A percentile compares a stretch with the other conserved stretches of the same genome.
Evolutionary conservation across 169 alveolate genomes (phyloP).

Genomic region (Plasmodium vivax): DNA sequence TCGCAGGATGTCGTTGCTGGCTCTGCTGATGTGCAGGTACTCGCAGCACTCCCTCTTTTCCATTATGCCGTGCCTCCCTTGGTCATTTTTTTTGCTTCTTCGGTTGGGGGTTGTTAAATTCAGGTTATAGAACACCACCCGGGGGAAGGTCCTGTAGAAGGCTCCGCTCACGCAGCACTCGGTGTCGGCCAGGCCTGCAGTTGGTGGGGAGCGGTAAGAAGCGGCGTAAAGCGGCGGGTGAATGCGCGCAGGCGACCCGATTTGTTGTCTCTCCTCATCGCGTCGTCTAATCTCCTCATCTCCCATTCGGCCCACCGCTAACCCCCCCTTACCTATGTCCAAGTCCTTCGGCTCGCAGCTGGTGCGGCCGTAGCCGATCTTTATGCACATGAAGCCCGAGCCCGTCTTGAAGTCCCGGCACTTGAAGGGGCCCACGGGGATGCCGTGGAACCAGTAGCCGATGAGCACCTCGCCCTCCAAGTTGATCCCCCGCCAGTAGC

Average conservation of each 20-base stretch:
- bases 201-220: neutral
- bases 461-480: constrained; percentile 88
- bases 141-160: constrained; percentile 86
- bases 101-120: constrained; percentile 15
- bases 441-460: constrained; percentile 91
- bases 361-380: constrained; percentile 85
- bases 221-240: neutral
- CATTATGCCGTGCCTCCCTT: constrained; percentile 9
- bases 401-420: constrained; percentile 89
- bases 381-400: constrained; percentile 87
- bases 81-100: neutral
- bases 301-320: too few relatives aligned
- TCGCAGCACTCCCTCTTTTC: constrained; percentile 71
- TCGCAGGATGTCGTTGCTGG: constrained; percentile 65
- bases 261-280: neutral
- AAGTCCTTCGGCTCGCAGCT: constrained; percentile 75
- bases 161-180: constrained; percentile 90
- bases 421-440: constrained; percentile 90
- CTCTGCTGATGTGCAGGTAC: constrained; percentile 26
- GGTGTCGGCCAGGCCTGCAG: constrained; percentile 88
- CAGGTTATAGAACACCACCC: constrained; percentile 84
- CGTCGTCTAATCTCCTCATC: neutral
- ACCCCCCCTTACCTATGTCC: constrained; percentile 64
- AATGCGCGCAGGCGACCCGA: neutral
- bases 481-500: constrained; percentile 88